Conservation (phyloP, 345 rosid genomes). For the Citrus australasica region DNA sequence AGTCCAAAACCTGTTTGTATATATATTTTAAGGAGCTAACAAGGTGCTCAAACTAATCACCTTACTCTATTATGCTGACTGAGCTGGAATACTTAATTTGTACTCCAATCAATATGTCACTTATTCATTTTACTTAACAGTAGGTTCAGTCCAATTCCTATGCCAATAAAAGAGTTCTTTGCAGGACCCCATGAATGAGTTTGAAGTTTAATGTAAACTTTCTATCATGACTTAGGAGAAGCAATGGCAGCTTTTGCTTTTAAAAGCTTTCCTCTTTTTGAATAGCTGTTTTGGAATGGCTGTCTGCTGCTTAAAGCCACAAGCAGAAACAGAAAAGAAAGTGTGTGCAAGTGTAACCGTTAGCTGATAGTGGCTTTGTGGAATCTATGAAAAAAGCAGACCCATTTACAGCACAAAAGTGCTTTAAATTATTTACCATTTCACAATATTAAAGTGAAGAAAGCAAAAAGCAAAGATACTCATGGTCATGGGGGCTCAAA, state of each 20-base stretch:
- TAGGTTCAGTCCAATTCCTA: too few relatives aligned
- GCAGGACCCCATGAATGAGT: background rate
- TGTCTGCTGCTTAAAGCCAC: constrained; percentile 14
- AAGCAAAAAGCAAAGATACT: constrained; percentile 2
- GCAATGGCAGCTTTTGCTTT: constrained; percentile 41
- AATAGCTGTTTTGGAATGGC: constrained; percentile 18
- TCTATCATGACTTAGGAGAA: background rate
- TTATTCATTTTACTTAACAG: background rate
- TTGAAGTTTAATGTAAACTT: background rate
- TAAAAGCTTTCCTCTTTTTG: constrained; percentile 24
- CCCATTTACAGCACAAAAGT: constrained; percentile 33
- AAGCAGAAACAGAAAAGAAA: background rate
- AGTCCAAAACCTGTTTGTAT: background rate
- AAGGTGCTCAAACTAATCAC: too few relatives aligned
- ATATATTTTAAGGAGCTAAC: too few relatives aligned
- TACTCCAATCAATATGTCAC: too few relatives aligned
- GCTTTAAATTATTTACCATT: background rate
- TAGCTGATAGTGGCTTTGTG: constrained; percentile 24
- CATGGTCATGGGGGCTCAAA: background rate
- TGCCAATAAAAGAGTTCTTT: background rate
- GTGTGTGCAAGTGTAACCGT: constrained; percentile 10
- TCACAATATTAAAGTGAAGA: background rate
- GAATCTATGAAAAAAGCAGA: constrained; percentile 27
- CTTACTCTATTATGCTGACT: too few relatives aligned
- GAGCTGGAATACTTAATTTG: too few relatives aligned